phyloP scores from a whole-genome alignment of 108 stramenopile species.

The Discostella stelligeroides region DNA sequence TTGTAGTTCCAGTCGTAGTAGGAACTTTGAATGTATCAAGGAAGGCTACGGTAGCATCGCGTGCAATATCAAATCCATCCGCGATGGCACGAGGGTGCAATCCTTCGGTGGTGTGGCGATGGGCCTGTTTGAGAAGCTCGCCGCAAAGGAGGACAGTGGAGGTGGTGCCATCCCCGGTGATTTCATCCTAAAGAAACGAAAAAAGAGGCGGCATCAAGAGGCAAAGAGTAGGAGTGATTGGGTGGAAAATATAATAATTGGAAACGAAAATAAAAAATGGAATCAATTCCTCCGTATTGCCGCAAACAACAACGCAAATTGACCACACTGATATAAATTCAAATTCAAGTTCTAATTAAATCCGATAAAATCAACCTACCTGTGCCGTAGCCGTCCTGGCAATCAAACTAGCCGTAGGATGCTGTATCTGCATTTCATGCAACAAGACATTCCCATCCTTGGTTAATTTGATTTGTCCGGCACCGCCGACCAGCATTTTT shows the following conservation, averaged over 20 bases:
- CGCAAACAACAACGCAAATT: too few species aligned
- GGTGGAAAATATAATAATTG: not conserved
- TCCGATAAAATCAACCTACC: conserved; percentile 48
- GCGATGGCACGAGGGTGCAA: conserved; percentile 97
- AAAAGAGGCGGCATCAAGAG: not conserved
- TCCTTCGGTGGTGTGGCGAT: conserved; percentile 93
- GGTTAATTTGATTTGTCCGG: conserved; percentile 98
- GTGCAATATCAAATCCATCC: conserved; percentile 96
- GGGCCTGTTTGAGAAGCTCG: conserved; percentile 95
- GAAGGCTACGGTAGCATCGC: conserved; percentile 85
- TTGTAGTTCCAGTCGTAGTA: conserved; percentile 47
- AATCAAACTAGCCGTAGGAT: conserved; percentile 98
- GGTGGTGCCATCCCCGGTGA: conserved; percentile 98
- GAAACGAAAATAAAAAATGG: conserved; percentile 10
- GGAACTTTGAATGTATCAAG: conserved; percentile 80
- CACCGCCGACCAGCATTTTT: conserved; percentile 99
- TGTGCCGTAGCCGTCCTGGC: conserved; percentile 98
- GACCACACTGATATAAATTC: too few species aligned
- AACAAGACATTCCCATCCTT: conserved; percentile 98
- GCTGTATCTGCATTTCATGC: conserved; percentile 99
- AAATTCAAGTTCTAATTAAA: too few species aligned
- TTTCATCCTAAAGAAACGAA: conserved; percentile 64
- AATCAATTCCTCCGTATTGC: too few species aligned
- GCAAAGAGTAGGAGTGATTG: not conserved
- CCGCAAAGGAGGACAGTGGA: conserved; percentile 95